Evolutionary conservation across 257 asterid species (phyloP).

Genomic region (Solanum bulbocastanum): DNA sequence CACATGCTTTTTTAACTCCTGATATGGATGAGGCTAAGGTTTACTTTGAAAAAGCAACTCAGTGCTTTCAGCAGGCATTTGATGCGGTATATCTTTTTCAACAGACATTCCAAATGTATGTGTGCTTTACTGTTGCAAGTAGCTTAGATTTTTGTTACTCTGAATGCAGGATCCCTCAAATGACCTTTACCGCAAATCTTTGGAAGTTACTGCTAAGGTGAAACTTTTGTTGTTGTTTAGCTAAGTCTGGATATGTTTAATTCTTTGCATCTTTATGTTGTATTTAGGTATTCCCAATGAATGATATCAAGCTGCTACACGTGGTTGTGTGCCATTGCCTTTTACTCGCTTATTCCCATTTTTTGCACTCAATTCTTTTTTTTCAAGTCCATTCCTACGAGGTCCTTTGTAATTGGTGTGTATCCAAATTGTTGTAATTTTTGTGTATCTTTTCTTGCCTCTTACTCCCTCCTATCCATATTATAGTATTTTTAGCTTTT

Average conservation of each 20-base stretch:
- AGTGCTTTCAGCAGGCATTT: slow-evolving; percentile 58
- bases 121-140: not conserved
- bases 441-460: not conserved
- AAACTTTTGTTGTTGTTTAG: not conserved
- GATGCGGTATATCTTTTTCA: slow-evolving; percentile 36
- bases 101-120: not conserved
- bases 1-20: slow-evolving; percentile 64
- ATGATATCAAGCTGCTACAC: not conserved
- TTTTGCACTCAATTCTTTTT: not conserved
- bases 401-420: not conserved
- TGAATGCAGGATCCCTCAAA: slow-evolving; percentile 68
- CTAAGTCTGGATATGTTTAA: not conserved
- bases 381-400: not conserved
- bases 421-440: not conserved
- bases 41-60: slow-evolving; percentile 52
- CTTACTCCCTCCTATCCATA: not conserved
- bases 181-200: slow-evolving; percentile 68
- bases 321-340: not conserved
- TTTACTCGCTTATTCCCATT: not conserved
- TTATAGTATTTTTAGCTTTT: not conserved
- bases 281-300: not conserved
- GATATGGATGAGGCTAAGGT: slow-evolving; percentile 53
- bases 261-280: not conserved
- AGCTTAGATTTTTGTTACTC: not conserved
- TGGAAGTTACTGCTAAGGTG: slow-evolving; percentile 82